Conservation (phyloP, 1,139 yeast species). For the Blastobotrys elegans region DNA sequence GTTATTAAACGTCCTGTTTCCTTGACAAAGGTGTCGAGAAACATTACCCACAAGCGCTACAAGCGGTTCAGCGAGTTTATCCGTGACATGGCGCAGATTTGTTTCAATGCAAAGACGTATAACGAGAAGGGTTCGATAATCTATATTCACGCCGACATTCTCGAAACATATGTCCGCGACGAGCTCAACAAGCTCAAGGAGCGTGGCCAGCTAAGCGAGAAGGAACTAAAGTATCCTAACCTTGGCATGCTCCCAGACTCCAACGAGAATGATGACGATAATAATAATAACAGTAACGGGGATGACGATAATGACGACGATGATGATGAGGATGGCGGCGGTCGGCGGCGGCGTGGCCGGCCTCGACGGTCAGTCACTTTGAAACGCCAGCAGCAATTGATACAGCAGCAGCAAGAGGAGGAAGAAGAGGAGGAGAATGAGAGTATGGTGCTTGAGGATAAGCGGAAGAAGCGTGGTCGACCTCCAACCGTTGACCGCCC, state of each 20-base stretch:
- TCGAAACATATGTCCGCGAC: constrained; percentile 58
- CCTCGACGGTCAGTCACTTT: constrained; percentile 25
- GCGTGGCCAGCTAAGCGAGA: constrained; percentile 39
- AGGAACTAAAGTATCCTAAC: constrained; percentile 53
- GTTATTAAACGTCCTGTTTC: constrained; percentile 47
- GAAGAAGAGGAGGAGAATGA: constrained; percentile 24
- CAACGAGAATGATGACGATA: constrained; percentile 18
- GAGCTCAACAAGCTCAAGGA: constrained; percentile 49
- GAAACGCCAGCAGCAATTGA: constrained; percentile 21
- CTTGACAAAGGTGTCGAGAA: constrained; percentile 40
- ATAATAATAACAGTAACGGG: constrained; percentile 19
- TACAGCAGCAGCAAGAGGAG: constrained; percentile 15
- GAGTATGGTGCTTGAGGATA: constrained; percentile 37
- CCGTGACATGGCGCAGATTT: constrained; percentile 72
- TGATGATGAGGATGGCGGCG: constrained; percentile 37
- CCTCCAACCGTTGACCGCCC: constrained; percentile 96
- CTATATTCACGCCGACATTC: constrained; percentile 63
- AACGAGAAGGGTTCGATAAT: constrained; percentile 66
- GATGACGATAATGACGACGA: constrained; percentile 28
- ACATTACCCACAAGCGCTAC: constrained; percentile 51
- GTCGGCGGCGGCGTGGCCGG: constrained; percentile 24
- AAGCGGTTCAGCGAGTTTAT: constrained; percentile 61
- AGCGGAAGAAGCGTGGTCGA: constrained; percentile 79
- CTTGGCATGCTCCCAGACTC: constrained; percentile 62
- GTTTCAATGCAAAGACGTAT: constrained; percentile 85